phyloP scores from a whole-genome alignment of 2,329 filamentous ascomycete species.

The Aspergillus felis region DNA sequence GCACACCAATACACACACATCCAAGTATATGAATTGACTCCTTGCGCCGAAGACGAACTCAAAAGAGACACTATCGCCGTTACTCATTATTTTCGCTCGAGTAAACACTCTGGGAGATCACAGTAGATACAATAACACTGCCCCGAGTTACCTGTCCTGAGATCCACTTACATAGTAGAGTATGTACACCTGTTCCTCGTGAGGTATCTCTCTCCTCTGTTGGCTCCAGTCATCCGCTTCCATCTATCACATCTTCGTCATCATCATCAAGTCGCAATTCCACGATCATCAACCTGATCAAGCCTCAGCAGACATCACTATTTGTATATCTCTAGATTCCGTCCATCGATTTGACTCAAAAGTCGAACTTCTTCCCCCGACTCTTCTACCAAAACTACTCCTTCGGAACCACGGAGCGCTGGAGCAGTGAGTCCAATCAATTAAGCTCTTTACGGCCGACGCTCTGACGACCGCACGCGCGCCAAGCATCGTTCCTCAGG shows the following conservation, averaged over 20 bases:
- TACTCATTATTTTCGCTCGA: neutral
- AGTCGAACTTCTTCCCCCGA: neutral
- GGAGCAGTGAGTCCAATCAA: neutral
- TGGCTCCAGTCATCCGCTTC: slow-evolving; percentile 3
- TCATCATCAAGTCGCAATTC: neutral
- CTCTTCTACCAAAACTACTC: neutral
- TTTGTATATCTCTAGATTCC: neutral
- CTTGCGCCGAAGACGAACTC: neutral
- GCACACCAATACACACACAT: too few species aligned
- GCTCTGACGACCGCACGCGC: neutral
- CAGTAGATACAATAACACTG: neutral
- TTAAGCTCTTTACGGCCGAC: neutral
- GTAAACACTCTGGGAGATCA: neutral
- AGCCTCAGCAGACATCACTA: neutral
- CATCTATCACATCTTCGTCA: neutral
- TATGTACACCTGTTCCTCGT: slow-evolving; percentile 46
- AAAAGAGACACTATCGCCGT: neutral
- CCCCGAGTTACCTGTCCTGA: neutral
- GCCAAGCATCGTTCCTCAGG: neutral
- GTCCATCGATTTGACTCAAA: neutral
- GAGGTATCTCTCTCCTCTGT: neutral
- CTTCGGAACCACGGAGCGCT: neutral
- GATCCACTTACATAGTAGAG: neutral
- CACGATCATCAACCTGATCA: neutral
- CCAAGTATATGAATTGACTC: neutral